A percentile compares a stretch with the other conserved stretches of the same genome.
phyloP scores from a whole-genome alignment of 345 rosid species.

The Microcos paniculata region DNA sequence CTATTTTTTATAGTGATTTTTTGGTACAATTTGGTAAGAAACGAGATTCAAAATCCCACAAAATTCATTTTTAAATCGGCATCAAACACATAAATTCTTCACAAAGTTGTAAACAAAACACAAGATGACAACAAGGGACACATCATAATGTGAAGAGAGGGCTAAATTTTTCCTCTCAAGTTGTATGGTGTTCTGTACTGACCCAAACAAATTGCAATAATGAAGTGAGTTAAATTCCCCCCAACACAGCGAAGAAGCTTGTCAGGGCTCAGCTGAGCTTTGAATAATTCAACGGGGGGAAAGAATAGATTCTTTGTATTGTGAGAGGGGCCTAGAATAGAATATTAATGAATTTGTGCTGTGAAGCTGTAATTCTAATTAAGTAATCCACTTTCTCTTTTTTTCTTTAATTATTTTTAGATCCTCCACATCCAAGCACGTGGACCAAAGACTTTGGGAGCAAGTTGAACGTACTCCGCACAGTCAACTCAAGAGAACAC shows the following conservation, averaged over 20 bases:
- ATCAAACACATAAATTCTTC: background rate
- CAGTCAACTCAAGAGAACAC: too few species aligned
- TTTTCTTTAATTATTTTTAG: too few species aligned
- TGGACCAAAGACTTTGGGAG: too few species aligned
- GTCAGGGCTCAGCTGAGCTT: constrained; percentile 1
- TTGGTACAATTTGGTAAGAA: background rate
- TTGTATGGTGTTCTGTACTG: background rate
- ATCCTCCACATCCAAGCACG: too few species aligned
- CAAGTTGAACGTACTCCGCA: too few species aligned
- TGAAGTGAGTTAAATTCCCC: background rate
- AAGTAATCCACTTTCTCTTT: too few species aligned
- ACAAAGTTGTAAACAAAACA: background rate
- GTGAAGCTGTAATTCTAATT: background rate
- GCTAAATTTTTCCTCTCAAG: background rate
- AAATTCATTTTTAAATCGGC: too few species aligned
- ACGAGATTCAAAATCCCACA: background rate
- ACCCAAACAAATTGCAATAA: background rate
- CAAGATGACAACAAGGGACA: background rate
- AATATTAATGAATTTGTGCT: background rate
- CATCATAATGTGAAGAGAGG: background rate
- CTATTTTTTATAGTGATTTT: background rate
- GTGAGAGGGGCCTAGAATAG: background rate
- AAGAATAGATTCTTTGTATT: constrained; percentile 4
- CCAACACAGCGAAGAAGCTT: background rate
- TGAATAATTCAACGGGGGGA: background rate